Base-by-base conservation (phyloP, 1,284 basidiomycete genomes). In the Naganishia sp. region DNA sequence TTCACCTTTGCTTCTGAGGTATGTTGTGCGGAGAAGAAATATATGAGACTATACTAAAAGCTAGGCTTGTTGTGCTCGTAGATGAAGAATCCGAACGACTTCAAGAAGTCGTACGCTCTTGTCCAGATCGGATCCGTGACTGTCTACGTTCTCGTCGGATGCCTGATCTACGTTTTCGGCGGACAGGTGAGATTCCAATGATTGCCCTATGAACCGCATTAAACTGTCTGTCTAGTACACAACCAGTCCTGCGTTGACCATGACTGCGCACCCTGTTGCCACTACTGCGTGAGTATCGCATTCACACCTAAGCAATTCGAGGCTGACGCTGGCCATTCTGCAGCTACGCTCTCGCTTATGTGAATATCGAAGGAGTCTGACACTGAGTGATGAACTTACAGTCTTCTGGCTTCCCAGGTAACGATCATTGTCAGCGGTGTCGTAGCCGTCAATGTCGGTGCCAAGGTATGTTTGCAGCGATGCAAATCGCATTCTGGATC, bases 361-460 rank as follows among this genome's bases (percentile, higher is more conserved):
- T 61, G 23, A 31, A 59, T 59, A 59, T 48, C 4, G 6, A 39
- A 44, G 43, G 43, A 33, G 7, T 11, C 7, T 23, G 13, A 43
- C 2, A 28, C 4, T 46, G 5, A 5, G 1, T 36, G 15, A 15
- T 28, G 13, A 18, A 48, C 16, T 23, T 25, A 25, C 25, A 15
- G 15, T 28, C 21, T 21, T 23, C 28, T 36, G 9, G 18, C 28
- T 59, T 4, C 21, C 18, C 71, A 77, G 55, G 69, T 77, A 52
- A 74, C 75, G 36, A 77, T 78, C 70, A 72, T 78, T 50, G 72
- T 78, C 31, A 74, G 74, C 11, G 76, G 77, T 68, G 72, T 77
- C 52, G 71, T 78, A 49, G 75, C 72, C 25, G 72, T 71, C 65
- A 74, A 75, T 69, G 73, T 77, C 56, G 77, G 74, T 28, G 73